Evolutionary conservation across 345 rosid genomes (phyloP).

Genomic region (Citrus trifoliata): DNA sequence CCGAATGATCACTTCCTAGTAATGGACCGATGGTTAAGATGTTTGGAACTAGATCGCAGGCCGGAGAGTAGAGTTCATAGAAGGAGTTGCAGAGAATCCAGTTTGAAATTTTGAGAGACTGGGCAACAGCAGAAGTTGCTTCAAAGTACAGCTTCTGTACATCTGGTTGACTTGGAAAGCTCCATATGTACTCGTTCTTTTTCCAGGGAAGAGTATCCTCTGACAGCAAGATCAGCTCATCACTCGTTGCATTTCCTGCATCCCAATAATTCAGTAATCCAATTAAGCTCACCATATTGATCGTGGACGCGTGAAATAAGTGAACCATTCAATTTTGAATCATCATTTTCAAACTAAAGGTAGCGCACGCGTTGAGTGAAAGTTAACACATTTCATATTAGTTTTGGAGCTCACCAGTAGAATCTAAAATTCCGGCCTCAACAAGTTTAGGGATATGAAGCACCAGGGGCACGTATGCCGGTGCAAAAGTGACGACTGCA

Average conservation of each 20-base stretch:
- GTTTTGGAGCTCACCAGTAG: conserved; percentile 16
- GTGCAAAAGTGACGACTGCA: conserved; percentile 12
- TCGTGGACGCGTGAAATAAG: background rate
- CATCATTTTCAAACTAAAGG: no score
- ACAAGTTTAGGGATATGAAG: conserved; percentile 17
- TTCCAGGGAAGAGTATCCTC: conserved; percentile 20
- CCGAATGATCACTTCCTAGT: background rate
- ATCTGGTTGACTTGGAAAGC: background rate
- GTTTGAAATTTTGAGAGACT: conserved; percentile 7
- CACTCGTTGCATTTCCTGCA: conserved; percentile 14
- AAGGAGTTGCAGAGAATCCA: conserved; percentile 21
- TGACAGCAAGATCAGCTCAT: conserved; percentile 14
- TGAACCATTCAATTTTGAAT: no score
- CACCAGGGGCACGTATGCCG: conserved; percentile 8
- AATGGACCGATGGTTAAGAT: conserved; percentile 33
- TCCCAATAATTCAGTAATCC: background rate
- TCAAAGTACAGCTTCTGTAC: background rate
- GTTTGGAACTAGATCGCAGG: conserved; percentile 14
- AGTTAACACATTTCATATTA: no score
- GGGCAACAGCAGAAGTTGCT: background rate
- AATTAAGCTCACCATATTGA: background rate
- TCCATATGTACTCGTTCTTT: conserved; percentile 20
- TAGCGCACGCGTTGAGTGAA: no score
- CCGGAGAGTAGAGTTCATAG: conserved; percentile 23
- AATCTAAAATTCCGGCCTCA: conserved; percentile 14